phyloP scores from a whole-genome alignment of 352 stramenopile species.

The Pythium angustatum region DNA sequence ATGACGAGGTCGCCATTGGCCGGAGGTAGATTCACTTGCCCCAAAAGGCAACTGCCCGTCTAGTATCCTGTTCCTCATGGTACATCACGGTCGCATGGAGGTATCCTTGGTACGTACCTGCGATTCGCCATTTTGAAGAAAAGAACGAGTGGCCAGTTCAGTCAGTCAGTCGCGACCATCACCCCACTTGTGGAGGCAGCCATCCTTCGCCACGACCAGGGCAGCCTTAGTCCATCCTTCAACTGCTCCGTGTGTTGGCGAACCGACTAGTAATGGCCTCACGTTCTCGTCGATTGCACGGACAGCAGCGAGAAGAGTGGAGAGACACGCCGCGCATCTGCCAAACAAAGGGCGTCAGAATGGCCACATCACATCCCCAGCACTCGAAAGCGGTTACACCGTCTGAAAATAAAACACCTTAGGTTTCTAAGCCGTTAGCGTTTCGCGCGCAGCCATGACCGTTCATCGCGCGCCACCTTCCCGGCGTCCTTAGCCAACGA shows the following conservation, averaged over 20 bases:
- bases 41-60: background rate
- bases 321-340: slow-evolving; percentile 4
- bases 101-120: slow-evolving; percentile 2
- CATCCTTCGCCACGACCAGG: background rate
- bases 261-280: slow-evolving; percentile 21
- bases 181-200: no score
- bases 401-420: background rate
- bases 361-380: background rate
- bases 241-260: no score
- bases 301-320: background rate
- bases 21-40: background rate
- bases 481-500: no score
- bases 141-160: slow-evolving; percentile 23
- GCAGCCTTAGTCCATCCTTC: slow-evolving; percentile 6
- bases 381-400: background rate
- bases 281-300: background rate
- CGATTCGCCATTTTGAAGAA: slow-evolving; percentile 2
- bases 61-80: slow-evolving; percentile 3
- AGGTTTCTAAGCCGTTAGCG: no score
- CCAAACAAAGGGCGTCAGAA: background rate
- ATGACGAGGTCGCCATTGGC: background rate
- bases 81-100: slow-evolving; percentile 9
- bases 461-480: no score
- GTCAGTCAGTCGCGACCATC: background rate
- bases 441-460: no score